phyloP scores from a whole-genome alignment of 108 stramenopile species.

The Phaeodactylum tricornutum region DNA sequence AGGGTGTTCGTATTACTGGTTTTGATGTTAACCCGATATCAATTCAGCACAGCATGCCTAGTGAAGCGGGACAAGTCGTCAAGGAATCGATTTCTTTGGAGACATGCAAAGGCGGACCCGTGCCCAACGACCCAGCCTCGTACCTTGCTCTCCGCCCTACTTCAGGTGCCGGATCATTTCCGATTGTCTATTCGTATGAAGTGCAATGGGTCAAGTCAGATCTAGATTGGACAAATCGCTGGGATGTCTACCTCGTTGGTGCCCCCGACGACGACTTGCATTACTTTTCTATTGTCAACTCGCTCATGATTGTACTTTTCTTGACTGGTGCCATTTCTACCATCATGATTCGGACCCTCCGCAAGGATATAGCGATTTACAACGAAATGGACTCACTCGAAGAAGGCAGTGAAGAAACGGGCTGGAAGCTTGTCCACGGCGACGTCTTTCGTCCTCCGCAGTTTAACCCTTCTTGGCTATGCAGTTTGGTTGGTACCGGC shows the following conservation, averaged over 20 bases:
- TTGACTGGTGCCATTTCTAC: slow-evolving; percentile 92
- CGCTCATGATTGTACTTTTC: slow-evolving; percentile 96
- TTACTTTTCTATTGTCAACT: slow-evolving; percentile 97
- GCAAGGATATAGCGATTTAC: slow-evolving; percentile 93
- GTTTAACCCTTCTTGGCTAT: slow-evolving; percentile 66
- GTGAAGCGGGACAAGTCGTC: slow-evolving; percentile 24
- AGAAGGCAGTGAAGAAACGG: slow-evolving; percentile 91
- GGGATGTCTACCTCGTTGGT: slow-evolving; percentile 96
- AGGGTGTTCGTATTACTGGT: slow-evolving; percentile 87
- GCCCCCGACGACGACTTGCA: slow-evolving; percentile 88
- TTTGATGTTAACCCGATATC: slow-evolving; percentile 89
- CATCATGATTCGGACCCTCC: slow-evolving; percentile 89
- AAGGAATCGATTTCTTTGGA: slow-evolving; percentile 3
- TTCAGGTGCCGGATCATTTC: slow-evolving; percentile 12
- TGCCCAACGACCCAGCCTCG: slow-evolving; percentile 37
- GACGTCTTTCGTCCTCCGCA: slow-evolving; percentile 94
- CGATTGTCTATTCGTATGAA: slow-evolving; percentile 82
- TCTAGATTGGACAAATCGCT: slow-evolving; percentile 89
- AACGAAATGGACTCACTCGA: slow-evolving; percentile 80
- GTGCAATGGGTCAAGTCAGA: slow-evolving; percentile 77
- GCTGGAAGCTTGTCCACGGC: slow-evolving; percentile 98
- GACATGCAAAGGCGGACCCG: slow-evolving; percentile 30
- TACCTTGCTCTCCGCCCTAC: slow-evolving; percentile 26
- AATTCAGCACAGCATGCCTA: slow-evolving; percentile 63
- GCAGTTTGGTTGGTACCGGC: slow-evolving; percentile 86